phyloP scores from a whole-genome alignment of 441 rosid species.

The Bruguiera hainesii region DNA sequence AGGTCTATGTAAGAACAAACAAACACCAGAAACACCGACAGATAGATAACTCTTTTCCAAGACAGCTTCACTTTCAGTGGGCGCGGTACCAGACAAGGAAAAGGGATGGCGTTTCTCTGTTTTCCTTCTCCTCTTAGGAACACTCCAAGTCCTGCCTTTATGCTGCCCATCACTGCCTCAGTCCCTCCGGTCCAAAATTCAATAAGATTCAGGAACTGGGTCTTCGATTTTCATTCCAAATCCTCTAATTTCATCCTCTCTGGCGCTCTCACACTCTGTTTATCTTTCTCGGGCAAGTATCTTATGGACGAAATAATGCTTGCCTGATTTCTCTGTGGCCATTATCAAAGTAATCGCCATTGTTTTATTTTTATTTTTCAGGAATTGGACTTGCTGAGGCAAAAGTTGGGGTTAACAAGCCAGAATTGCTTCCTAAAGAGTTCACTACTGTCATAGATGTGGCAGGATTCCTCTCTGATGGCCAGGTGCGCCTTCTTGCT shows the following conservation, averaged over 20 bases:
- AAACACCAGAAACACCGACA: background rate
- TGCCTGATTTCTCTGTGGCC: background rate
- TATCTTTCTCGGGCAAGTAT: slow-evolving; percentile 56
- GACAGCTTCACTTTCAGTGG: slow-evolving; percentile 15
- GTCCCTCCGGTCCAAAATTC: slow-evolving; percentile 17
- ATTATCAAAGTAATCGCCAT: background rate
- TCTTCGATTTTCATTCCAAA: slow-evolving; percentile 42
- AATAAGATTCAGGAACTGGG: slow-evolving; percentile 29
- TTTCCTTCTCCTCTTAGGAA: slow-evolving; percentile 29
- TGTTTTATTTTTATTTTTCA: slow-evolving; percentile 21
- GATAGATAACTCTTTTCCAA: slow-evolving; percentile 24
- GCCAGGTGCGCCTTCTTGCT: slow-evolving; percentile 52
- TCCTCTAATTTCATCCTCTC: slow-evolving; percentile 53
- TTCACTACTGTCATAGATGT: slow-evolving; percentile 84
- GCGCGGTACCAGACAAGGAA: slow-evolving; percentile 13
- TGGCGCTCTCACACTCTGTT: slow-evolving; percentile 63
- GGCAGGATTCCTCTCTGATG: slow-evolving; percentile 89
- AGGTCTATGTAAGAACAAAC: background rate
- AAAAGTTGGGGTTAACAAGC: slow-evolving; percentile 87
- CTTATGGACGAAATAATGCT: background rate
- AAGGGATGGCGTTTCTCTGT: slow-evolving; percentile 35
- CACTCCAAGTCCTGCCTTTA: slow-evolving; percentile 19
- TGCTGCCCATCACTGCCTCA: slow-evolving; percentile 23
- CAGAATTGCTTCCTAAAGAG: slow-evolving; percentile 84
- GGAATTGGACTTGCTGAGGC: slow-evolving; percentile 68